These are phyloP conservation scores for Suillus paluster DNA, from an alignment of 768 basidiomycete species.

Conservation along the genomic window DNA sequence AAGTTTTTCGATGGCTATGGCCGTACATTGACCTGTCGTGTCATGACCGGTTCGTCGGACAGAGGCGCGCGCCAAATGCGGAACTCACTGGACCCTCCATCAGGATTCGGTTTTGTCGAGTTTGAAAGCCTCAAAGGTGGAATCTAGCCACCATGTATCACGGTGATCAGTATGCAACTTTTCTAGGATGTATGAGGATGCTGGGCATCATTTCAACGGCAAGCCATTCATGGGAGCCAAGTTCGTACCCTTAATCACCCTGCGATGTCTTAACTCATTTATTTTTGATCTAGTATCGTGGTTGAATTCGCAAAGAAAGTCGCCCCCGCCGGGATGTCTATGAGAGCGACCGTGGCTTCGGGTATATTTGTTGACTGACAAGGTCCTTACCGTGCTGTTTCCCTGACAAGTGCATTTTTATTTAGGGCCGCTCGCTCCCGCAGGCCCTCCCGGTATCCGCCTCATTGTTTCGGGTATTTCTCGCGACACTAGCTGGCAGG, in stretches of 20 bases:
- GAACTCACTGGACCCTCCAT: slow-evolving; percentile 23
- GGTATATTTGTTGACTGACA: slow-evolving; percentile 42
- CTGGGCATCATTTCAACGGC: slow-evolving; percentile 83
- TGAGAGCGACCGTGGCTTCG: slow-evolving; percentile 58
- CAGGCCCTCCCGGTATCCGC: slow-evolving; percentile 80
- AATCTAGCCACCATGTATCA: background rate
- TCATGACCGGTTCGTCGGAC: slow-evolving; percentile 82
- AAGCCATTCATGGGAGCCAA: slow-evolving; percentile 88
- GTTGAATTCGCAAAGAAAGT: slow-evolving; percentile 97
- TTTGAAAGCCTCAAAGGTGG: slow-evolving; percentile 84
- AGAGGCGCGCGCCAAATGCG: slow-evolving; percentile 18
- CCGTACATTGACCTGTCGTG: slow-evolving; percentile 83
- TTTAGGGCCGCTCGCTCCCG: slow-evolving; percentile 64
- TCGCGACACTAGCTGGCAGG: slow-evolving; percentile 98
- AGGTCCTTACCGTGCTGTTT: slow-evolving; percentile 14
- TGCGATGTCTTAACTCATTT: background rate
- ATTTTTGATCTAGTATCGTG: slow-evolving; percentile 65
- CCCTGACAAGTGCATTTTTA: slow-evolving; percentile 15
- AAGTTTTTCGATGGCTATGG: slow-evolving; percentile 93
- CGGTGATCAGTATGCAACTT: slow-evolving; percentile 14
- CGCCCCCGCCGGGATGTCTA: slow-evolving; percentile 81
- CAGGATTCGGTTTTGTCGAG: slow-evolving; percentile 96
- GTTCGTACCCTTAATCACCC: slow-evolving; percentile 46
- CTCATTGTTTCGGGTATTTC: slow-evolving; percentile 88
- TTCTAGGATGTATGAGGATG: slow-evolving; percentile 92